These are phyloP conservation scores for Lecanicillium sp. DNA, from an alignment of 2,329 filamentous ascomycete genomes.

Conservation along the genomic window DNA sequence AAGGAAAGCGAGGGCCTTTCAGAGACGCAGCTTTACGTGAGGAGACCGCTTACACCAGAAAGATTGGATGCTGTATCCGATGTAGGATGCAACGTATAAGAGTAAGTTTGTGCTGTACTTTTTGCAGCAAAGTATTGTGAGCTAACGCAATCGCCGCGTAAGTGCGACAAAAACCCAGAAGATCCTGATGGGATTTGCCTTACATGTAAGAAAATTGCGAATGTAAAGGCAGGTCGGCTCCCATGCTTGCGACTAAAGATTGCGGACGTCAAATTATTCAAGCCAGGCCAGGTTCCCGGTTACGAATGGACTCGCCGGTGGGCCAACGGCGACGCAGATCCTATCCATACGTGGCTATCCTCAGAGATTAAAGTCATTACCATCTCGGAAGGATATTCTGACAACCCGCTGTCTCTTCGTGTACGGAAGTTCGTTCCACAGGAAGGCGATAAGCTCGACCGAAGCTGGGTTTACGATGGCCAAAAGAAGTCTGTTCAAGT, in stretches of 20 bases:
- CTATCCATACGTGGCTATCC: constrained; percentile 48
- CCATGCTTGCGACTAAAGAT: constrained; percentile 55
- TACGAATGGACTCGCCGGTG: constrained; percentile 52
- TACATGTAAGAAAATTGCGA: constrained; percentile 43
- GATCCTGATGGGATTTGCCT: constrained; percentile 40
- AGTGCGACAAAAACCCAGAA: constrained; percentile 45
- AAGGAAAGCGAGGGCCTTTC: constrained; percentile 42
- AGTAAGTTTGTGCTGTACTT: too few species aligned
- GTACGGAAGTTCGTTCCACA: constrained; percentile 48
- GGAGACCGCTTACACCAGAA: constrained; percentile 48
- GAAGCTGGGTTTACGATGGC: constrained; percentile 44
- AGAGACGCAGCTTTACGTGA: constrained; percentile 41
- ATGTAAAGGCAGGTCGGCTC: constrained; percentile 42
- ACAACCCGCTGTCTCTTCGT: constrained; percentile 35
- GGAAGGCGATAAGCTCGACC: constrained; percentile 43
- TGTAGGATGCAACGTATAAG: constrained; percentile 56
- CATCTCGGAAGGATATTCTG: constrained; percentile 47
- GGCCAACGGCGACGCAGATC: constrained; percentile 45
- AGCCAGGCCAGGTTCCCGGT: constrained; percentile 49
- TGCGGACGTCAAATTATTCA: constrained; percentile 48
- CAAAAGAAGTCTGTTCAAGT: constrained; percentile 38
- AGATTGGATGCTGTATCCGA: constrained; percentile 50
- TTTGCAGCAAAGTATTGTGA: neutral
- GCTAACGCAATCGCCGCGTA: constrained; percentile 4
- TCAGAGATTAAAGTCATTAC: constrained; percentile 39